Evolutionary conservation across 805 yeast species (phyloP), one percentile per base, ranked within the genome.

Genomic region (Wickerhamiella vanderwaltii): DNA sequence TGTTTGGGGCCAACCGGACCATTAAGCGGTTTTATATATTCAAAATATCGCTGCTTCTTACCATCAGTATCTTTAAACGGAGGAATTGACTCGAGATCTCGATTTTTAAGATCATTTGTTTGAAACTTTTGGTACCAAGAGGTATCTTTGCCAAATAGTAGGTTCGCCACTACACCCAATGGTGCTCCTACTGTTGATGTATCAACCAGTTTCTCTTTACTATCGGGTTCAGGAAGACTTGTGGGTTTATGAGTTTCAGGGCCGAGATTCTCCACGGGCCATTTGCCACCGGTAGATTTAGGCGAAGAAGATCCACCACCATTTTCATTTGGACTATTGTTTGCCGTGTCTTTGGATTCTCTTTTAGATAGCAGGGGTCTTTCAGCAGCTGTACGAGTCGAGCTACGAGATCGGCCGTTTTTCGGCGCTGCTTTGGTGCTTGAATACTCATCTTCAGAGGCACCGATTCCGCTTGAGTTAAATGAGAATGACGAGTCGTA

Each of bases 1-100:
- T 88, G 84, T 52, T 84, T 86, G 9, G 98, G 98, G 0, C 98
- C 98, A 28, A 91, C 75, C 1, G 95, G 72, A 41, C 73, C 86
- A 40, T 77, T 75, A 43, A 91, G 66, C 1, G 79, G 84, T 59
- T 83, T 83, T 37, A 72, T 69, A 59, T 87, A 91, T 4, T 71
- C 67, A 55, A 72, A 87, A 25, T 52, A 43, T 5, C 66, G 58
- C 3, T 62, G 57, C 67, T 66, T 19, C 42, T 52, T 51, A 31
- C 60, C 60, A n/a, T 43, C 44, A n/a, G 44, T 46, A 4, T 44
- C 52, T 26, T 50, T 44, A 39, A 57, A 53, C 6, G 46, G 30
- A 6, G 53, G 53, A 29, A 53, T 33, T 7, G 48, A 45, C 33
- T 45, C 39, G 25, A 58, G 43, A 49, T 62, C 53, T 59, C 59